phyloP scores from a whole-genome alignment of 768 basidiomycete genomes.

The Podaxis carcinomalis region DNA sequence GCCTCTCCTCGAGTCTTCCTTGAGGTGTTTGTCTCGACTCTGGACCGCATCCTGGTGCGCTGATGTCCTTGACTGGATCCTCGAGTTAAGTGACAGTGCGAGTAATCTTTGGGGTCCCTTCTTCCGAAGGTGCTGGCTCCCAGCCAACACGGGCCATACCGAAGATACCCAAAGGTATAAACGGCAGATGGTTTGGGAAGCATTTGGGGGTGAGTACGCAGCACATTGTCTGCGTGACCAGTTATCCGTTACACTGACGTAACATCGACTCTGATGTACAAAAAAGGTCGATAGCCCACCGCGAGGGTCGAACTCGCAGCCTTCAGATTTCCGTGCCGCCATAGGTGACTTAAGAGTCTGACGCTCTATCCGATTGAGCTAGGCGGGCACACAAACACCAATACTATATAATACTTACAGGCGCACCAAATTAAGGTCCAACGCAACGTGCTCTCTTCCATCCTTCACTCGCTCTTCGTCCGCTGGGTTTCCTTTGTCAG shows the following conservation, averaged over 20 bases:
- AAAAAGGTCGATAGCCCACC: slow-evolving; percentile 50
- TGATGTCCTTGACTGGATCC: background rate
- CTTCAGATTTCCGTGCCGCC: slow-evolving; percentile 19
- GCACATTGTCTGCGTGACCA: background rate
- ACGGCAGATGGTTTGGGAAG: background rate
- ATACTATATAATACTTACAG: accelerated
- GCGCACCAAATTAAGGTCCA: background rate
- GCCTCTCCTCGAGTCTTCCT: background rate
- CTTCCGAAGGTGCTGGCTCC: background rate
- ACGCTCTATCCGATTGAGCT: slow-evolving; percentile 61
- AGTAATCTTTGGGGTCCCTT: background rate
- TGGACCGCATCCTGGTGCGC: background rate
- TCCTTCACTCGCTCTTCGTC: background rate
- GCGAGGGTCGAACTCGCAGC: slow-evolving; percentile 85
- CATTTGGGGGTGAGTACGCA: background rate
- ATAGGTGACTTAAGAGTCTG: slow-evolving; percentile 18
- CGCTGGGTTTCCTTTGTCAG: background rate
- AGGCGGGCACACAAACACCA: background rate
- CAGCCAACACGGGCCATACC: background rate
- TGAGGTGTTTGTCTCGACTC: background rate
- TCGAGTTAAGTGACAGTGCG: background rate
- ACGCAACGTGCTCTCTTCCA: background rate
- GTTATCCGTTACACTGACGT: too few relatives aligned
- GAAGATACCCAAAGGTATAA: background rate
- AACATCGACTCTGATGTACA: background rate